These are phyloP conservation scores for Iris pallida DNA, from an alignment of 116 monocot species.

Conservation along the genomic window DNA sequence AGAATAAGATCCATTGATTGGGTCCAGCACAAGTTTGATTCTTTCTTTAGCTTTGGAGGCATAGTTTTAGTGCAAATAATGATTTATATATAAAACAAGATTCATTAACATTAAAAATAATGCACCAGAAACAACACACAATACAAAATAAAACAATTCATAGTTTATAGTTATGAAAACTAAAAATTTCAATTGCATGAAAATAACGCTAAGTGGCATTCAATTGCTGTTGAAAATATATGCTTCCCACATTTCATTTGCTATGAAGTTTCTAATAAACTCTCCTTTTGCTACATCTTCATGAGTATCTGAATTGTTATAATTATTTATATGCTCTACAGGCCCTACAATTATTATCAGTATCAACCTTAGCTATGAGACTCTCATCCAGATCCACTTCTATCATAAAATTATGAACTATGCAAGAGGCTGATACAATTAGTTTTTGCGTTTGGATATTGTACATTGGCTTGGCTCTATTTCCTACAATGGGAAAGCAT, in stretches of 20 bases:
- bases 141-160: no score
- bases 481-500: slow-evolving; percentile 5
- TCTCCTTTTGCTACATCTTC: background rate
- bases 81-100: no score
- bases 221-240: background rate
- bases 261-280: slow-evolving; percentile 1
- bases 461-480: background rate
- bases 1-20: background rate
- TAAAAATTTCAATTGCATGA: no score
- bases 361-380: background rate
- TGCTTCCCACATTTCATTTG: background rate
- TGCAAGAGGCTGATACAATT: background rate
- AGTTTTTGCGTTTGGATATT: background rate
- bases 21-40: no score
- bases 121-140: no score
- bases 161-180: no score
- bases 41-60: no score
- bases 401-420: background rate
- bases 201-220: no score
- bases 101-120: no score
- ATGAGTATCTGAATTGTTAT: background rate
- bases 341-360: background rate
- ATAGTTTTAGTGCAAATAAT: no score
- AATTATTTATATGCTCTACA: background rate
- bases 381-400: background rate